Evolutionary conservation across 805 yeast species (phyloP).

Genomic region (Metschnikowia shivogae): DNA sequence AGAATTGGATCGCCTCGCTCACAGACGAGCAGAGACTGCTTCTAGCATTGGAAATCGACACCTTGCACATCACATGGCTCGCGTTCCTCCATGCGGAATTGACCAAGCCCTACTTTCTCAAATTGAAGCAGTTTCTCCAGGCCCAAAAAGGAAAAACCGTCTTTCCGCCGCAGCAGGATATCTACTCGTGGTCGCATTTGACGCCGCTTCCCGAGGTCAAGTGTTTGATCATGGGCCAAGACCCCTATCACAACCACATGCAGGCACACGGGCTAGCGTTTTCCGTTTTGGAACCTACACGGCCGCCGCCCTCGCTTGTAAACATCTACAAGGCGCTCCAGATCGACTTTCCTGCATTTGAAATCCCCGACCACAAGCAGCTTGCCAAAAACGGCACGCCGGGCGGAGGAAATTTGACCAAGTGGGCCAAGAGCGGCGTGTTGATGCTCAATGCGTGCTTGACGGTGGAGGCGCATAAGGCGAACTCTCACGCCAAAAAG

Average conservation of each 20-base stretch:
- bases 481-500: conserved; percentile 82
- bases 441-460: conserved; percentile 80
- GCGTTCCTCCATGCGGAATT: conserved; percentile 62
- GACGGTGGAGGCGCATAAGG: conserved; percentile 89
- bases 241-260: conserved; percentile 87
- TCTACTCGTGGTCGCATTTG: conserved; percentile 87
- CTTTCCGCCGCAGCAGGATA: conserved; percentile 73
- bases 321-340: conserved; percentile 81
- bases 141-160: conserved; percentile 44
- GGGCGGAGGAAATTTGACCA: conserved; percentile 63
- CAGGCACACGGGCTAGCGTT: conserved; percentile 98
- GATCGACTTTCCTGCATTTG: conserved; percentile 63
- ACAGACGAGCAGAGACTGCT: conserved; percentile 47
- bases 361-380: conserved; percentile 42
- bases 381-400: conserved; percentile 24
- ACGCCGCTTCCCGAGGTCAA: conserved; percentile 74
- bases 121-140: conserved; percentile 67
- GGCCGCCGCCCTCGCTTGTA: conserved; percentile 77
- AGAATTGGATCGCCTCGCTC: conserved; percentile 47
- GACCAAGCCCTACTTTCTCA: conserved; percentile 78
- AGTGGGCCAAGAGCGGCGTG: conserved; percentile 89
- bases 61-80: conserved; percentile 79
- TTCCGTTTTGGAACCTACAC: conserved; percentile 75
- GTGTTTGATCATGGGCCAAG: conserved; percentile 88
- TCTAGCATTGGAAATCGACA: conserved; percentile 61